Conservation (phyloP, 2,329 filamentous ascomycete species). For the Sphaerulina populicola region DNA sequence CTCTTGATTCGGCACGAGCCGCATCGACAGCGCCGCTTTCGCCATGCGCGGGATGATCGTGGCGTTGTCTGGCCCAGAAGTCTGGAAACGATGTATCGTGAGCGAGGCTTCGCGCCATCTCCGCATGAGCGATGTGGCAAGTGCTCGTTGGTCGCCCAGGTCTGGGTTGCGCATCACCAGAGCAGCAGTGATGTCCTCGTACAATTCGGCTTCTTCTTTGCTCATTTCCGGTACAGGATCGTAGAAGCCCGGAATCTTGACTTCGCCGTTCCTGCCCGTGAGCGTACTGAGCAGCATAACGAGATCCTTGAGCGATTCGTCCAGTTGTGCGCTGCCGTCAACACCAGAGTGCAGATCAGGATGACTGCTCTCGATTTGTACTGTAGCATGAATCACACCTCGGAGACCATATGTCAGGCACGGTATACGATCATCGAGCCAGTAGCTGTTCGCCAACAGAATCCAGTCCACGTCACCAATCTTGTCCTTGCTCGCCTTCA, state of each 20-base stretch:
- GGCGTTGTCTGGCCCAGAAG: slow-evolving; percentile 78
- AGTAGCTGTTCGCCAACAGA: slow-evolving; percentile 93
- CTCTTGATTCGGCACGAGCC: slow-evolving; percentile 88
- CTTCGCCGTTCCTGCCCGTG: slow-evolving; percentile 68
- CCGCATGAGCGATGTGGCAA: slow-evolving; percentile 80
- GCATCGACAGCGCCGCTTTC: slow-evolving; percentile 78
- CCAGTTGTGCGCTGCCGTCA: slow-evolving; percentile 82
- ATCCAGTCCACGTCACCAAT: slow-evolving; percentile 94
- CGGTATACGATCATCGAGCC: slow-evolving; percentile 91
- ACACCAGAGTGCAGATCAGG: slow-evolving; percentile 93
- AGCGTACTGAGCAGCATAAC: slow-evolving; percentile 74
- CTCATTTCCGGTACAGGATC: slow-evolving; percentile 71
- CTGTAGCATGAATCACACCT: slow-evolving; percentile 85
- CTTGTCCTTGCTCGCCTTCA: slow-evolving; percentile 67
- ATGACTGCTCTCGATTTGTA: slow-evolving; percentile 75
- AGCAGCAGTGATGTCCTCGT: slow-evolving; percentile 73
- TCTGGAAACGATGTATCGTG: slow-evolving; percentile 87
- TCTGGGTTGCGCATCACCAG: slow-evolving; percentile 64
- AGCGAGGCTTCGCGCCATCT: slow-evolving; percentile 92
- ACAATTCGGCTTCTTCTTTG: slow-evolving; percentile 66
- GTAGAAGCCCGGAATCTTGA: slow-evolving; percentile 83
- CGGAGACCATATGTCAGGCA: slow-evolving; percentile 91
- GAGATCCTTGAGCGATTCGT: slow-evolving; percentile 86
- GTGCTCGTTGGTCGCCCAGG: slow-evolving; percentile 54
- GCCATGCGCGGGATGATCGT: slow-evolving; percentile 87